Conservation (phyloP, 495 filamentous ascomycete genomes). For the Podospora bellae-mahoneyi region DNA sequence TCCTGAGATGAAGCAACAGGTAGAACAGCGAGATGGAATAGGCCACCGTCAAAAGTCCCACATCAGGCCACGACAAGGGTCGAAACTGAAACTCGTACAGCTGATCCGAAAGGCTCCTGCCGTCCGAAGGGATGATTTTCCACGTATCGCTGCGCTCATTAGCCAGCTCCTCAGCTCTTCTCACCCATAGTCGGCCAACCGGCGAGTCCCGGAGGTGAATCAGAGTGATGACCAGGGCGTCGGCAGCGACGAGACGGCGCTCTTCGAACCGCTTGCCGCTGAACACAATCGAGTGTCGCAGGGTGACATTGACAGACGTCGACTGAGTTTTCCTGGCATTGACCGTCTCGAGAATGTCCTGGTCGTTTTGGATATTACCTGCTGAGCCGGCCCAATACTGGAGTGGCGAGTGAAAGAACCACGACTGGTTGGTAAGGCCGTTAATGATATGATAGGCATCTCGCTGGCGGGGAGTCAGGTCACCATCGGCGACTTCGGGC, state of each 20-base stretch:
- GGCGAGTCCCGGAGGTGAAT: conserved; percentile 59
- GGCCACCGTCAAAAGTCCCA: conserved; percentile 54
- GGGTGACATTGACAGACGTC: conserved; percentile 62
- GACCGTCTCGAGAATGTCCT: conserved; percentile 60
- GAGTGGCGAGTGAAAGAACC: conserved; percentile 69
- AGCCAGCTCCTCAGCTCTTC: conserved; percentile 48
- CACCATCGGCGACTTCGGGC: conserved; percentile 12
- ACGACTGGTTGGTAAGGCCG: conserved; percentile 50
- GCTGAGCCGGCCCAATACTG: conserved; percentile 69
- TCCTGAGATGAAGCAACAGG: conserved; percentile 55
- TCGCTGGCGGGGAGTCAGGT: conserved; percentile 41
- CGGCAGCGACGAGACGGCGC: conserved; percentile 58
- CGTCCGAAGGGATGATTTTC: conserved; percentile 58
- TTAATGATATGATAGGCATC: conserved; percentile 51
- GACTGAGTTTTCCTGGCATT: conserved; percentile 52
- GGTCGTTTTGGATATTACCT: conserved; percentile 51
- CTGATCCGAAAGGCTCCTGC: conserved; percentile 46
- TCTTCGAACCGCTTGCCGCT: conserved; percentile 67
- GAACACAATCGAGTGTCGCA: conserved; percentile 70
- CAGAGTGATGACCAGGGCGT: conserved; percentile 70
- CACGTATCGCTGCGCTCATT: conserved; percentile 44
- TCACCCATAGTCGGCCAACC: conserved; percentile 58
- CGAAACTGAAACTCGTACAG: conserved; percentile 72
- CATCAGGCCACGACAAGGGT: conserved; percentile 59
- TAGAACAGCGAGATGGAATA: conserved; percentile 59